Evolutionary conservation across 768 basidiomycete genomes (phyloP), one percentile per base, ranked within the genome.

Genomic region (Nidularia pulvinata): DNA sequence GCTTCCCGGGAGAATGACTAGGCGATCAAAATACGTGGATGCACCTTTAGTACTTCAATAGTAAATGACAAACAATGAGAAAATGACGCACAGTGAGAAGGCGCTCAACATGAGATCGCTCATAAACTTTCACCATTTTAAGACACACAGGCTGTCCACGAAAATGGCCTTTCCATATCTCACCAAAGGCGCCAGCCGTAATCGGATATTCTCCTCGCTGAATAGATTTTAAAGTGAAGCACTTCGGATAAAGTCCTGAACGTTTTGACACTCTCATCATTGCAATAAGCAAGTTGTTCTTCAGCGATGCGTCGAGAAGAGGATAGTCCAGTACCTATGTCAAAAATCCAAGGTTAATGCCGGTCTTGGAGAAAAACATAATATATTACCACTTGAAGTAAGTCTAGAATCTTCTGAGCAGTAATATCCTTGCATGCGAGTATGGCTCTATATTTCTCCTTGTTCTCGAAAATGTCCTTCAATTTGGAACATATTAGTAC

Each of bases 101-200:
- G 25, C 25, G 25, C 25, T 30, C 25, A 4, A 30, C 25, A 30
- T 30, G 25, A 30, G 25, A 30, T 30, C 25, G 11, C 39, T 11
- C 11, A 42, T 42, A 42, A 11, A 42, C 11, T 42, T 42, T 42
- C 7, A 45, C 32, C 11, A 46, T 48, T 10, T 53, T 50, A n/a
- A 56, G 49, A 45, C 49, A 51, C 6, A 55, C 54, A 32, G 19
- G 25, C 45, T 51, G 49, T 43, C 51, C 48, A 11, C 13, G 14
- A 19, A 52, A 50, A n/a, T 22, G 9, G 14, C 48, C 55, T 49
- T 53, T 53, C n/a, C 46, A 56, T 13, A 56, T 52, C 25, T 56
- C 55, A 9, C 48, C 55, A 46, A 56, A 56, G 22, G 48, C 43
- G n/a, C 55, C 55, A 3, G 51, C 47, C 30, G 55, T 35, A 22